phyloP scores from a whole-genome alignment of 2,329 filamentous ascomycete species.

The Fusarium proliferatum region DNA sequence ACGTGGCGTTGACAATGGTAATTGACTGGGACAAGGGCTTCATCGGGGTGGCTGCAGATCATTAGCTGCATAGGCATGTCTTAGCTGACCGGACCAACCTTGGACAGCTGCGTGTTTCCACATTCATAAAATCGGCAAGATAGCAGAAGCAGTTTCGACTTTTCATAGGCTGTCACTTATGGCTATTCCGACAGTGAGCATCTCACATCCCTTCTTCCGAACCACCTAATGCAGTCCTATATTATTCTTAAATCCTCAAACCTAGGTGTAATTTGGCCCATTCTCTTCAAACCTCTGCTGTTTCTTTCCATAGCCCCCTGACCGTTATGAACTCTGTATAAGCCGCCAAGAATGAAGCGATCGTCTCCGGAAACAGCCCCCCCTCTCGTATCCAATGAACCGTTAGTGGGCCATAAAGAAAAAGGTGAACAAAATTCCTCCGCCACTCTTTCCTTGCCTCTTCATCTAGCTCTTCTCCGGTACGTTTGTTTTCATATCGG shows the following conservation, averaged over 20 bases:
- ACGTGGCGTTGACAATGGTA: background rate
- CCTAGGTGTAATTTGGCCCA: fast-evolving
- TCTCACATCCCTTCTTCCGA: fast-evolving
- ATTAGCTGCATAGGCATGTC: background rate
- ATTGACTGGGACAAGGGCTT: background rate
- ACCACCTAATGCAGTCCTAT: fast-evolving
- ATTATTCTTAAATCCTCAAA: background rate
- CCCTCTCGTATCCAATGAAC: slow-evolving; percentile 26
- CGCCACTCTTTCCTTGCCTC: background rate
- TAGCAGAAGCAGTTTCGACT: background rate
- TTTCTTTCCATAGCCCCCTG: slow-evolving; percentile 12
- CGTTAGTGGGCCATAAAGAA: slow-evolving; percentile 19
- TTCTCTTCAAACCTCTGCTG: background rate
- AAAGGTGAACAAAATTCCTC: slow-evolving; percentile 6
- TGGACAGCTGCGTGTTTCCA: background rate
- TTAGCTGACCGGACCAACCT: background rate
- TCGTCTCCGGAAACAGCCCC: slow-evolving; percentile 12
- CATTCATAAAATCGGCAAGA: background rate
- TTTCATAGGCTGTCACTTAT: too few species aligned
- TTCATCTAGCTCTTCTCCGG: background rate
- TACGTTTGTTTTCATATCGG: background rate
- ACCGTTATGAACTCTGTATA: slow-evolving; percentile 31
- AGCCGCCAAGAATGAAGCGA: slow-evolving; percentile 17
- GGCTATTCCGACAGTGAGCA: too few species aligned
- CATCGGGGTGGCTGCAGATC: background rate